A percentile compares a stretch with the other conserved stretches of the same genome.
Conservation (phyloP, 345 rosid genomes). For the Euphorbia tirucalli region DNA sequence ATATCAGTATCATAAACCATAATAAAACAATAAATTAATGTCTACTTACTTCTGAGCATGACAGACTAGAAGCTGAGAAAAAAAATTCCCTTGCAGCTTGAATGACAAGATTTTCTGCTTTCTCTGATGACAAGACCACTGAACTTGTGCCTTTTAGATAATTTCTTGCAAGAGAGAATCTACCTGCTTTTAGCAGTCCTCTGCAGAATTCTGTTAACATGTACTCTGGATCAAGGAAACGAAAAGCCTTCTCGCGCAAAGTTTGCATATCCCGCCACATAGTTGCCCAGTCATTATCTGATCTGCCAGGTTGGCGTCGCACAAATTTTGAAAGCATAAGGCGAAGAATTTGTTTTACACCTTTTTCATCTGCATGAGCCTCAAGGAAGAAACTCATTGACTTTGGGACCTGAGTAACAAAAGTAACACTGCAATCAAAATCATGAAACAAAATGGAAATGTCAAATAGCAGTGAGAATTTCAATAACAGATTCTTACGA, state of each 20-base stretch:
- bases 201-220: constrained; percentile 91
- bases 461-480: not conserved
- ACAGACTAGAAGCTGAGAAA: constrained; percentile 89
- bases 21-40: constrained; percentile 4
- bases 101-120: constrained; percentile 87
- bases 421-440: constrained; percentile 14
- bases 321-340: constrained; percentile 91
- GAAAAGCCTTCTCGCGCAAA: constrained; percentile 82
- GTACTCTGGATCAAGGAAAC: constrained; percentile 81
- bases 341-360: constrained; percentile 84
- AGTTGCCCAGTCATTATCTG: constrained; percentile 98
- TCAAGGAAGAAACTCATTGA: constrained; percentile 71
- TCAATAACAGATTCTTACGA: not conserved
- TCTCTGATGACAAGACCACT: constrained; percentile 70
- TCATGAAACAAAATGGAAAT: not conserved
- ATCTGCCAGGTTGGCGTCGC: constrained; percentile 72
- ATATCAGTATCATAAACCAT: constrained; percentile 14
- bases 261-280: constrained; percentile 94
- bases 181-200: constrained; percentile 95
- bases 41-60: constrained; percentile 74
- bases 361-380: constrained; percentile 78
- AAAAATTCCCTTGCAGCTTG: constrained; percentile 94
- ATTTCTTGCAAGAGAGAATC: constrained; percentile 93
- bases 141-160: constrained; percentile 88
- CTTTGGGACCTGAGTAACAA: constrained; percentile 73